Percentiles rank a stretch among this genome's conserved stretches.
These are phyloP conservation scores for Stentor roeselii DNA, from an alignment of 73 alveolate genomes.

Conservation along the genomic window DNA sequence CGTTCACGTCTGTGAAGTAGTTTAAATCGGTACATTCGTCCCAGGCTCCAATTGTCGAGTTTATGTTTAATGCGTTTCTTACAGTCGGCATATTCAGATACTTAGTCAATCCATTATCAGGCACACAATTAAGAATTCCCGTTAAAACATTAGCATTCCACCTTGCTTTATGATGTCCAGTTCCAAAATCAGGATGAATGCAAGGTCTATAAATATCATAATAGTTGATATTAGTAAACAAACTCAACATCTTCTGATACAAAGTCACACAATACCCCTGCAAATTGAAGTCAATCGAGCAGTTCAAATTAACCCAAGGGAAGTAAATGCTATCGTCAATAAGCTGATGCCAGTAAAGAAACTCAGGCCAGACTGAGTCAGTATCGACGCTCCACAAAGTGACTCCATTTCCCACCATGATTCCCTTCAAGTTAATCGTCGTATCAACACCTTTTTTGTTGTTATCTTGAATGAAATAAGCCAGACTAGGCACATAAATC, in stretches of 20 bases:
- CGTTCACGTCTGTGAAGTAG: background rate
- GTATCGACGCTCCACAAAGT: background rate
- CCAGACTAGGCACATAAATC: constrained; percentile 87
- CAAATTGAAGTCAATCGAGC: background rate
- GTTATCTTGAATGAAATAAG: constrained; percentile 4
- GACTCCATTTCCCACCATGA: constrained; percentile 59
- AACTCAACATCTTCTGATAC: constrained; percentile 26
- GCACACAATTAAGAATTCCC: background rate
- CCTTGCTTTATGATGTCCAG: background rate
- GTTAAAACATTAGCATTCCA: background rate
- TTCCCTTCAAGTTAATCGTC: constrained; percentile 39
- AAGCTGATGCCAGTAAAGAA: background rate
- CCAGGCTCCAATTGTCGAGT: background rate
- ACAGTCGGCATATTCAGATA: background rate
- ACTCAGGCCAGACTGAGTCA: background rate
- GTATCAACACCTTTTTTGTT: constrained; percentile 25
- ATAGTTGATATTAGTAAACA: constrained; percentile 40
- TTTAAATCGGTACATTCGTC: background rate
- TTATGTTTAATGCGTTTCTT: background rate
- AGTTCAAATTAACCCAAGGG: constrained; percentile 21
- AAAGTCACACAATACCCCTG: constrained; percentile 13
- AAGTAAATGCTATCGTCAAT: background rate
- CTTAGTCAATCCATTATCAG: background rate
- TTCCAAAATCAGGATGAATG: constrained; percentile 35
- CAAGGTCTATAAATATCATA: constrained; percentile 58